Evolutionary conservation across 208 protist species (phyloP).

Genomic region (Trypanosoma theileri): DNA sequence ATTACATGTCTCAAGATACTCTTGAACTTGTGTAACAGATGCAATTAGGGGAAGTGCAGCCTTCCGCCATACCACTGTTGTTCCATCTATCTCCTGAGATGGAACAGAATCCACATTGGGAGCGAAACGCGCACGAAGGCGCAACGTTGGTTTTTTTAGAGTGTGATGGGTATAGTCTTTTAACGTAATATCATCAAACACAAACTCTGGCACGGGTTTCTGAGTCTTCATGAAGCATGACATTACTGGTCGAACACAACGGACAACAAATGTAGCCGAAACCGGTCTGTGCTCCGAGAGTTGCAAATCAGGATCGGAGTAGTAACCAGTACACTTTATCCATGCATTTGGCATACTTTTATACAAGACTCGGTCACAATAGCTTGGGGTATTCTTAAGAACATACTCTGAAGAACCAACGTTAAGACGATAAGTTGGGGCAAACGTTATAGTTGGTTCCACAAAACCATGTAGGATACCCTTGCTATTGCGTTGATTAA

Average conservation of each 20-base stretch:
- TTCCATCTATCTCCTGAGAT: conserved; percentile 22
- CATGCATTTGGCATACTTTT: conserved; percentile 29
- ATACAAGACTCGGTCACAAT: conserved; percentile 38
- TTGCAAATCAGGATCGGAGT: conserved; percentile 12
- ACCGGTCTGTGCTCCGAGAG: conserved; percentile 36
- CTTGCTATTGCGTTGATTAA: conserved; percentile 32
- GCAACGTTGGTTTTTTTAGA: conserved; percentile 35
- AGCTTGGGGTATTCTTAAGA: conserved; percentile 28
- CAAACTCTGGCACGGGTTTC: conserved; percentile 32
- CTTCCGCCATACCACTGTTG: conserved; percentile 25
- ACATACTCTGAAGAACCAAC: conserved; percentile 26
- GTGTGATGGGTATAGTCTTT: conserved; percentile 24
- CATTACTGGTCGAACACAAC: conserved; percentile 34
- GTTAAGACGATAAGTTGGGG: conserved; percentile 73
- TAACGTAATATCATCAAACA: conserved; percentile 25
- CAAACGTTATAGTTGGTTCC: conserved; percentile 53
- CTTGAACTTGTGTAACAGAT: conserved; percentile 28
- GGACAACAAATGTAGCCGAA: conserved; percentile 32
- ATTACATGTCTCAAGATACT: conserved; percentile 34
- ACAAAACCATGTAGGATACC: conserved; percentile 47
- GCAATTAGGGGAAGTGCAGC: conserved; percentile 19
- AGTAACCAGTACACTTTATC: conserved; percentile 37
- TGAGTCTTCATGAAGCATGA: conserved; percentile 36
- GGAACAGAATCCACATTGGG: conserved; percentile 10
- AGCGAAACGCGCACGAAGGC: conserved; percentile 25